phyloP scores from a whole-genome alignment of 305 asterid genomes.

The Solanum aculeatissimum region DNA sequence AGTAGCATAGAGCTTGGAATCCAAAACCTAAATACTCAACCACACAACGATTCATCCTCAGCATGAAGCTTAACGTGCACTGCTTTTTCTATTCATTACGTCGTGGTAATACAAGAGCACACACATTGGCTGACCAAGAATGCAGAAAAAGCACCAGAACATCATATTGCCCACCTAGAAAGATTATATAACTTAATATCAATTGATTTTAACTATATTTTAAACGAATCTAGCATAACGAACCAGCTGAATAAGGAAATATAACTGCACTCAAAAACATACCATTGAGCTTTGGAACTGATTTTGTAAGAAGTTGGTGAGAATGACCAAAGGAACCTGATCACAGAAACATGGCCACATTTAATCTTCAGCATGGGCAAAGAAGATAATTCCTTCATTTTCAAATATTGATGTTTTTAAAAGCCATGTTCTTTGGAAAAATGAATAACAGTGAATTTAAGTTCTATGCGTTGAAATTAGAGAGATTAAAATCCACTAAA shows the following conservation, averaged over 20 bases:
- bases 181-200: not conserved
- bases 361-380: not conserved
- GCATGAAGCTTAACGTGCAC: not conserved
- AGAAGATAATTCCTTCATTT: not conserved
- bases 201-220: not conserved
- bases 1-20: not conserved
- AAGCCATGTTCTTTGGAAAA: not conserved
- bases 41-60: not conserved
- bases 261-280: not conserved
- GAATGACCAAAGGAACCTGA: constrained; percentile 90
- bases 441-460: not conserved
- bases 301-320: constrained; percentile 74
- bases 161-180: constrained; percentile 93
- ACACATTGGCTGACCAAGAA: constrained; percentile 93
- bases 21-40: not conserved
- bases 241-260: not conserved
- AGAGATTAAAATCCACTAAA: too few species aligned
- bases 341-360: not conserved
- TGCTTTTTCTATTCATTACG: constrained; percentile 58
- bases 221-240: not conserved
- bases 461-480: not conserved
- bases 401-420: not conserved
- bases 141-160: constrained; percentile 91
- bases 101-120: constrained; percentile 89
- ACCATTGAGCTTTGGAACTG: constrained; percentile 91